Base-by-base conservation (phyloP, 2,329 filamentous ascomycete species). In the Fusarium sp. region DNA sequence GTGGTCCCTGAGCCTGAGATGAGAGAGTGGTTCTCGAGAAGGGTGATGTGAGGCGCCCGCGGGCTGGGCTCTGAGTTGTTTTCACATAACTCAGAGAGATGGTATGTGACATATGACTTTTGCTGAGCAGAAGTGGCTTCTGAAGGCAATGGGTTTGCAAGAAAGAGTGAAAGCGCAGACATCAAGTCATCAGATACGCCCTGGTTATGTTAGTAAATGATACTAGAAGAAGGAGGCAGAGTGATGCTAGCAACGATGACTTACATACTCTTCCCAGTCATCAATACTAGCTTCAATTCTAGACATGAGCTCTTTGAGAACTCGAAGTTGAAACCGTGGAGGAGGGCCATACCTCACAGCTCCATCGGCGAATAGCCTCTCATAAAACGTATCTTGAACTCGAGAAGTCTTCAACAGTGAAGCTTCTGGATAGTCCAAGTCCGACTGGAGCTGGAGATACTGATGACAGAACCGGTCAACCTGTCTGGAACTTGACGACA, bases 221-320 rank as follows among this genome's bases (percentile, higher is more conserved):
- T 14, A 19, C 35, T 10, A 31, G 7, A 12, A 31, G 11, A 23
- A 21, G 10, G 10, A 45, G 15, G 31, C 7, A 38, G 4, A n/a
- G 16, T n/a, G 33, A 31, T 33, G 29, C 37, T 12, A 29, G 27
- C 15, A 55, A 37, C 27, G 21, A 60, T 25, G 55, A 85, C 93
- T 85, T 92, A 97, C 95, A 91, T 97, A 90, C 86, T 93, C 87
- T 75, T 97, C 93, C 81, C 94, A 95, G 80, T 97, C 90, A 63
- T 89, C 86, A 52, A 97, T 94, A 38, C 92, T 89, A 35, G 86
- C 83, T 80, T 97, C 94, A 58, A 97, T 90, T 63, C 85, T 88
- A 12, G 85, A 82, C 18, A 94, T 83, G 38, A 98, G 85, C 70
- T 89, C 84, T 79, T 97, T 97, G 57, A 98, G 82, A 2, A 94